Conservation (phyloP, 805 yeast species). For the Myxozyma neglecta region DNA sequence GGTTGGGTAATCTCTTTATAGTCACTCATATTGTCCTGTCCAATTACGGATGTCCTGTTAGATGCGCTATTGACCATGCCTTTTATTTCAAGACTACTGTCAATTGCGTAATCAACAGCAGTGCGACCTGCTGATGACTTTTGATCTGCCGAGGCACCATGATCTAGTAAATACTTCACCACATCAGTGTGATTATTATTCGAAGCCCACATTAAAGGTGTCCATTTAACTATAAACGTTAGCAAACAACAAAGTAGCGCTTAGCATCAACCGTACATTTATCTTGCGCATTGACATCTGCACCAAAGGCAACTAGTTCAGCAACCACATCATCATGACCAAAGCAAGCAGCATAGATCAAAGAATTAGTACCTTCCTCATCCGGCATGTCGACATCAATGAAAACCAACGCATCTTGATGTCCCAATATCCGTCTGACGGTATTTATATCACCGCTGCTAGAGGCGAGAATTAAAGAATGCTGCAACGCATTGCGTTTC, state of each 20-base stretch:
- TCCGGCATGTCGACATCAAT: constrained; percentile 42
- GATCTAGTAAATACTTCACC: constrained; percentile 56
- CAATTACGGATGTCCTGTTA: constrained; percentile 5
- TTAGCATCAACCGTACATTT: constrained; percentile 26
- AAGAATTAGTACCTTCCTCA: constrained; percentile 44
- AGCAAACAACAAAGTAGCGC: neutral
- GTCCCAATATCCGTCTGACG: constrained; percentile 38
- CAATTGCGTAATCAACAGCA: constrained; percentile 57
- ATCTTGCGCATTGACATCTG: constrained; percentile 42
- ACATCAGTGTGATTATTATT: constrained; percentile 57
- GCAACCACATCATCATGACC: constrained; percentile 43
- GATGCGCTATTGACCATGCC: constrained; percentile 47
- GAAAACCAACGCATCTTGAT: constrained; percentile 28
- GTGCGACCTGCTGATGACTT: constrained; percentile 46
- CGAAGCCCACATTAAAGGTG: constrained; percentile 83
- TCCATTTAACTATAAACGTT: constrained; percentile 39
- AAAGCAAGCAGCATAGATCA: constrained; percentile 45
- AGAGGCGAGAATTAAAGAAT: constrained; percentile 39
- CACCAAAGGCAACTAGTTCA: constrained; percentile 42
- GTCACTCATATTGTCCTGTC: constrained; percentile 31
- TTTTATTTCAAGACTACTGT: constrained; percentile 56
- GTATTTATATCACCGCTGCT: constrained; percentile 41
- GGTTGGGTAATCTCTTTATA: constrained; percentile 30
- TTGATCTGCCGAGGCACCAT: constrained; percentile 63
- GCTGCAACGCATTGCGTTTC: constrained; percentile 35